Conservation (phyloP, 768 basidiomycete species). For the Leccinum fibrillosum region DNA sequence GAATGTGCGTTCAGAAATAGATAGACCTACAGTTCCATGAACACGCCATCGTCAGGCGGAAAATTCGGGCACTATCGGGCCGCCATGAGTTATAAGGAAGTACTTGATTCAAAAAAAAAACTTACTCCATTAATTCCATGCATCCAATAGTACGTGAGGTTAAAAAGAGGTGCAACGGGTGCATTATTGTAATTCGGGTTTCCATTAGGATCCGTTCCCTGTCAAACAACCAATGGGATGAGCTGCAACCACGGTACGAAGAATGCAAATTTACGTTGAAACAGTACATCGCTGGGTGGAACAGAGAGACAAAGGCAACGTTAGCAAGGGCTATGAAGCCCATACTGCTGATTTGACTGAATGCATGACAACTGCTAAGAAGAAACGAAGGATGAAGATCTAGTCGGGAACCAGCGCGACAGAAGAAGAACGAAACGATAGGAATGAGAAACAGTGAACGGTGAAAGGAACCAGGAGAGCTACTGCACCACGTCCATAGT, state of each 20-base stretch:
- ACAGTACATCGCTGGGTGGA: not conserved
- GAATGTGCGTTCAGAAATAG: not conserved
- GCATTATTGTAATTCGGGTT: not conserved
- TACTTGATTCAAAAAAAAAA: not conserved
- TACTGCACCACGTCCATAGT: not conserved
- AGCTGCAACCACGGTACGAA: not conserved
- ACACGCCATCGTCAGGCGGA: not conserved
- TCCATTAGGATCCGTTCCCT: not conserved
- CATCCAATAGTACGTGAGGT: conserved; percentile 7
- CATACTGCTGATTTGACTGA: not conserved
- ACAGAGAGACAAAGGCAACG: not conserved
- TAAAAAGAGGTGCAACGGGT: not conserved
- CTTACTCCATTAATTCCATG: not conserved
- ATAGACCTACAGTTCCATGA: conserved; percentile 10
- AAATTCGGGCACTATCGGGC: not conserved
- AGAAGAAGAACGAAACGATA: not conserved
- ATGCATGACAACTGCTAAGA: not conserved
- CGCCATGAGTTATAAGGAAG: not conserved
- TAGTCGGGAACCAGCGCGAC: conserved; percentile 9
- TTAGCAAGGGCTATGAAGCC: conserved; percentile 11
- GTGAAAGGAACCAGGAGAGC: too few relatives aligned
- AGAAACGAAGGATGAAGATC: not conserved
- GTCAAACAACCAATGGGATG: not conserved
- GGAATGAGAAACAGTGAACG: not conserved
- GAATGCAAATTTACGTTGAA: conserved; percentile 1